phyloP scores from a whole-genome alignment of 768 basidiomycete genomes.

The Tulasnella calospora region DNA sequence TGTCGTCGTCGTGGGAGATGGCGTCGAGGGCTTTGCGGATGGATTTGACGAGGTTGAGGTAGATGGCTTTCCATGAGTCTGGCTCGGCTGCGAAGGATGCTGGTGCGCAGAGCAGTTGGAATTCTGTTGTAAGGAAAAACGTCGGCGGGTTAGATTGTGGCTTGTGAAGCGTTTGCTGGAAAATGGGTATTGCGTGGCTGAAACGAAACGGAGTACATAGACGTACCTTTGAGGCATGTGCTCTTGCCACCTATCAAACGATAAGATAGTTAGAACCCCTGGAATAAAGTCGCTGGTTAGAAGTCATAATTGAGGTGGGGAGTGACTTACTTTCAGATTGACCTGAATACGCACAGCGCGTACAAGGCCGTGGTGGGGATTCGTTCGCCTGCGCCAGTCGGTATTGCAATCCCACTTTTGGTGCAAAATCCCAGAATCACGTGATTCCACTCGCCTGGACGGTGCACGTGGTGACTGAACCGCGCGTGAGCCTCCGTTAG shows the following conservation, averaged over 20 bases:
- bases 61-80: conserved; percentile 54
- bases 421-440: too few species aligned
- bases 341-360: too few species aligned
- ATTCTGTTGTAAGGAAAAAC: conserved; percentile 37
- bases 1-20: too few species aligned
- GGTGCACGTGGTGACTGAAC: too few species aligned
- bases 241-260: conserved; percentile 46
- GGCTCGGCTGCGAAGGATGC: conserved; percentile 55
- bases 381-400: too few species aligned
- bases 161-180: not conserved
- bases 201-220: too few species aligned
- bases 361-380: too few species aligned
- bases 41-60: conserved; percentile 63
- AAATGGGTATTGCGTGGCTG: not conserved
- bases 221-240: conserved; percentile 57
- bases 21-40: conserved; percentile 55
- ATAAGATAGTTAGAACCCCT: too few species aligned
- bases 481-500: too few species aligned
- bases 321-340: not conserved
- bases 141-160: not conserved
- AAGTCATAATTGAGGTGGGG: not conserved
- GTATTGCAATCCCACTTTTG: too few species aligned
- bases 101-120: conserved; percentile 61
- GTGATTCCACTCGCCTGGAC: too few species aligned
- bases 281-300: not conserved